A percentile compares a stretch with the other conserved stretches of the same genome.
Evolutionary conservation across 2,329 filamentous ascomycete genomes (phyloP).

Genomic region (Ambrosiella beaveri): DNA sequence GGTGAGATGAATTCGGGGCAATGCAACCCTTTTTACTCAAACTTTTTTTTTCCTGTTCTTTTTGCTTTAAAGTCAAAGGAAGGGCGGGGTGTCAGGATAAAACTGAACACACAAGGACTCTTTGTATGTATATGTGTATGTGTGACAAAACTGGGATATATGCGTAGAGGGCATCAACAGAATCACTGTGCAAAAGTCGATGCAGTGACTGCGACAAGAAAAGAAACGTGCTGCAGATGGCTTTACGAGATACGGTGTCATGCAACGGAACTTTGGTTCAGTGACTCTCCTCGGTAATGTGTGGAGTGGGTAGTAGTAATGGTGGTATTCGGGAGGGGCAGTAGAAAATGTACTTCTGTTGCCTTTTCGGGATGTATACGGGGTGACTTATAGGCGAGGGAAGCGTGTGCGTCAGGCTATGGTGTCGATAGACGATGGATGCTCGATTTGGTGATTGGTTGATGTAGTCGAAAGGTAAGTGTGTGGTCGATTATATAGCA

Average conservation of each 20-base stretch:
- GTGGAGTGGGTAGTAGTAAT: too few species aligned
- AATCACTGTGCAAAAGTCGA: neutral
- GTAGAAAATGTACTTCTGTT: neutral
- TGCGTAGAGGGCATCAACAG: neutral
- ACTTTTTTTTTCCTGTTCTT: neutral
- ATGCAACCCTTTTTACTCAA: neutral
- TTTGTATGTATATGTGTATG: neutral
- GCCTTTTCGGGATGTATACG: neutral
- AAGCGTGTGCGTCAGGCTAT: neutral
- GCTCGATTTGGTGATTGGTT: neutral
- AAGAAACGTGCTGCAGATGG: neutral
- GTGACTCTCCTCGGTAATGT: too few species aligned
- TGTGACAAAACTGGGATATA: neutral
- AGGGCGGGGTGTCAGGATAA: neutral
- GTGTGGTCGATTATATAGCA: neutral
- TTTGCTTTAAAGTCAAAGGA: neutral
- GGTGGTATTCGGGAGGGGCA: too few species aligned
- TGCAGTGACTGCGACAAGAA: neutral
- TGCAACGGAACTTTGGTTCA: too few species aligned
- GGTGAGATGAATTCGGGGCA: neutral
- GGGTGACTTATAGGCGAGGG: neutral
- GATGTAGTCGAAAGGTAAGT: neutral
- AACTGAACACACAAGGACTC: neutral
- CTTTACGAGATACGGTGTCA: neutral
- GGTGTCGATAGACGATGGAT: neutral